Conservation (phyloP, 768 basidiomycete species). For the Termitomyces bulborhizus region DNA sequence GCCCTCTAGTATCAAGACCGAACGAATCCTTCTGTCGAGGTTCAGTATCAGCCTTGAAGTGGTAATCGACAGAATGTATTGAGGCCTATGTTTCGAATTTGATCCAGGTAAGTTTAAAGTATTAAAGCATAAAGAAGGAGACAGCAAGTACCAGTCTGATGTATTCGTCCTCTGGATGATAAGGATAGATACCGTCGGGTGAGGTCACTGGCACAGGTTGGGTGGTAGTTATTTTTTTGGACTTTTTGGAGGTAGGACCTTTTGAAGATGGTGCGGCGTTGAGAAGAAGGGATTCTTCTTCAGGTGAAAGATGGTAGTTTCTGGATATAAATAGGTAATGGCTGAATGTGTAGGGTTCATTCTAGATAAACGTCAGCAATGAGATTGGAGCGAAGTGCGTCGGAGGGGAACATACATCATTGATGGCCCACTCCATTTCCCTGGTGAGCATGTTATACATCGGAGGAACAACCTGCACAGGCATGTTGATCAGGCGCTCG, state of each 20-base stretch:
- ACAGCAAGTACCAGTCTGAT: constrained; percentile 48
- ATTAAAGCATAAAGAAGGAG: background rate
- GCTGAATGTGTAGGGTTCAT: constrained; percentile 63
- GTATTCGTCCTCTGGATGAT: constrained; percentile 80
- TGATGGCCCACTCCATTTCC: constrained; percentile 71
- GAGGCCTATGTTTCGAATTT: background rate
- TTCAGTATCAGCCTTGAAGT: constrained; percentile 41
- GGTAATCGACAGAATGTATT: constrained; percentile 30
- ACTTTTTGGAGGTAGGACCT: constrained; percentile 31
- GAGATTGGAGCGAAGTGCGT: background rate
- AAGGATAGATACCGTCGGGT: constrained; percentile 56
- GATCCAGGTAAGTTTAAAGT: background rate
- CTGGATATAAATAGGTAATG: constrained; percentile 75
- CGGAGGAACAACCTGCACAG: constrained; percentile 85
- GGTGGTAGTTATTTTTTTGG: constrained; percentile 19
- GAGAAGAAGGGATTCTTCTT: constrained; percentile 54
- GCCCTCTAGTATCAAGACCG: constrained; percentile 63
- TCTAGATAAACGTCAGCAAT: constrained; percentile 19
- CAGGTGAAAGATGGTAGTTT: constrained; percentile 66
- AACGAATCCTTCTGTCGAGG: constrained; percentile 61
- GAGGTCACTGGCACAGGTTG: constrained; percentile 19
- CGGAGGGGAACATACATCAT: constrained; percentile 41
- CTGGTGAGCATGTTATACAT: constrained; percentile 87
- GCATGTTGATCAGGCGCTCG: constrained; percentile 93
- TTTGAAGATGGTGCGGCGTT: constrained; percentile 29